These are phyloP conservation scores for Cryphonectria carpinicola DNA, from an alignment of 2,329 filamentous ascomycete genomes.

Conservation along the genomic window DNA sequence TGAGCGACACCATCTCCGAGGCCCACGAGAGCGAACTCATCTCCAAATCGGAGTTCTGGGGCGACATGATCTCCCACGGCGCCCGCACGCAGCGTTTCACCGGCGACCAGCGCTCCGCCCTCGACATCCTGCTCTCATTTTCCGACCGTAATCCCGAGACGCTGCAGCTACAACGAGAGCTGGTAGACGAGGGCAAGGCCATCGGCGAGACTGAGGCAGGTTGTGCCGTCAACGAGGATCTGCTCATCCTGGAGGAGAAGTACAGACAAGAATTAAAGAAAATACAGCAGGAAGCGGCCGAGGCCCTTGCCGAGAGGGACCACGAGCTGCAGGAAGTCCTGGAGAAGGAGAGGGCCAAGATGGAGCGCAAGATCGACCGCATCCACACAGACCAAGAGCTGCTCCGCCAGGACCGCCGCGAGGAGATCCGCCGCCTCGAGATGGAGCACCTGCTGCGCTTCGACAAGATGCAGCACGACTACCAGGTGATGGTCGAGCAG, in stretches of 20 bases:
- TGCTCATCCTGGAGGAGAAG: slow-evolving; percentile 1
- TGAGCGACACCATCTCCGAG: not conserved
- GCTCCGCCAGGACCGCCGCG: slow-evolving; percentile 10
- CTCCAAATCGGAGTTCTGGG: slow-evolving; percentile 7
- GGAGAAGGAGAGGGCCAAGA: slow-evolving; percentile 10
- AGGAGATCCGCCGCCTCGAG: slow-evolving; percentile 9
- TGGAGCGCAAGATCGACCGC: slow-evolving; percentile 11
- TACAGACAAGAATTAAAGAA: not conserved
- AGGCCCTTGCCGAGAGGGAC: slow-evolving; percentile 3
- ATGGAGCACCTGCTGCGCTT: slow-evolving; percentile 14
- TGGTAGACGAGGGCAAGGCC: not conserved
- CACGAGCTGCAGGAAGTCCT: slow-evolving; percentile 7
- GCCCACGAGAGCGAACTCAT: slow-evolving; percentile 7
- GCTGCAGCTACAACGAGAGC: slow-evolving; percentile 3
- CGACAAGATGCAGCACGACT: slow-evolving; percentile 11
- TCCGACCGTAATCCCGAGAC: not conserved
- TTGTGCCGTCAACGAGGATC: slow-evolving; percentile 5
- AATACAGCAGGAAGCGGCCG: slow-evolving; percentile 1
- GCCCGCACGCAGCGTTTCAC: not conserved
- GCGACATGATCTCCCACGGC: slow-evolving; percentile 10
- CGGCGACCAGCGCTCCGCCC: not conserved
- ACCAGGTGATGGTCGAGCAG: slow-evolving; percentile 5
- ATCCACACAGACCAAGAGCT: slow-evolving; percentile 11
- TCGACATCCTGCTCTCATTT: slow-evolving; percentile 3
- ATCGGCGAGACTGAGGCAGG: slow-evolving; percentile 7